Evolutionary conservation across 2,329 filamentous ascomycete species (phyloP), one percentile per base, ranked within the genome.

Genomic region (Microascus cirrosus): DNA sequence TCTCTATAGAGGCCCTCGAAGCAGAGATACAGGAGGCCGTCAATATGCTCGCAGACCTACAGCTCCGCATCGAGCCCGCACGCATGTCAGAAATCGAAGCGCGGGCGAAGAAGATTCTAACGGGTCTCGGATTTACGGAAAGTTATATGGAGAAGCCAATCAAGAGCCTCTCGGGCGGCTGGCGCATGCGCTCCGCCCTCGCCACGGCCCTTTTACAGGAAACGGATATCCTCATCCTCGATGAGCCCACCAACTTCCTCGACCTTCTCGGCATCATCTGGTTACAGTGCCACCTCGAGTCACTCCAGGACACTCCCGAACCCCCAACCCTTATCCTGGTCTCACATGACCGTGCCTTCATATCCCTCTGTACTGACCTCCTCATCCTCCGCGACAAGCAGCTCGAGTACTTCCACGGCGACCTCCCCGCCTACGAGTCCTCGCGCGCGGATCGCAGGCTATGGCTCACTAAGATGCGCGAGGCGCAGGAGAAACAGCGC

Each of bases 181-280:
- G 86, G 86, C 80, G 77, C 60, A 90, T 89, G 83, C 80, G 87
- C 11, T 82, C 82, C 32, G 76, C 83, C 59, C 75, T 90, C 0
- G 85, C 86, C 2, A 75, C 76, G 2, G 82, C 83, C 0, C 75
- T 95, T 3, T 80, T 90, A 1, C 86, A 91, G 61, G 81, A 86
- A 8, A 82, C 85, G 0, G 89, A 95, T 62, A 82, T 95, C 2
- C 76, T 95, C 59, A 85, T 95, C 55, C 81, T 95, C 2, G 90
- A 95, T 68, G 90, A 95, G 67, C 90, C 90, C 0, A 95, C 90
- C 36, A 95, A 95, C 66, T 95, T 90, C 66, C 78, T 95, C 1
- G 90, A 95, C 65, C 75, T 95, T 0, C 78, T 91, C 0, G 89
- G 88, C 1, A 91, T 95, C 59, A 82, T 95, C 58, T 95, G 90